Evolutionary conservation across 1,284 basidiomycete species (phyloP).

Genomic region (Tylopilus sp.): DNA sequence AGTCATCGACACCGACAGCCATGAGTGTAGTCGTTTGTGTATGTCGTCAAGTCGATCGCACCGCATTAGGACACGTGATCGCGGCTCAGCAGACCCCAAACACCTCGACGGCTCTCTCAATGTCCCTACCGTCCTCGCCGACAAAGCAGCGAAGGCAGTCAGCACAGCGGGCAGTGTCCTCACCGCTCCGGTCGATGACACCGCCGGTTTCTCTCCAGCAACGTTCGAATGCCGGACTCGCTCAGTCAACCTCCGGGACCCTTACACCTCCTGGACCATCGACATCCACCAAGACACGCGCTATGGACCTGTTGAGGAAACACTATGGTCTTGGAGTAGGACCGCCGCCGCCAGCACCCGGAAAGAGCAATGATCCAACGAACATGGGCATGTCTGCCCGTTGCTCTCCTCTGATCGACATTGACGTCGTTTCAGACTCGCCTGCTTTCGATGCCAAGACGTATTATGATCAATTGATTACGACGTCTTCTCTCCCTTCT

Average conservation of each 20-base stretch:
- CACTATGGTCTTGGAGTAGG: conserved; percentile 79
- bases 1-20: conserved; percentile 10
- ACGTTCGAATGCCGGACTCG: conserved; percentile 16
- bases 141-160: conserved; percentile 22
- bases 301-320: conserved; percentile 72
- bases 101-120: background rate
- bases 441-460: conserved; percentile 75
- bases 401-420: background rate
- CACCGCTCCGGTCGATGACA: conserved; percentile 27
- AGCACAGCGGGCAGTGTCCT: conserved; percentile 21
- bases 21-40: conserved; percentile 15
- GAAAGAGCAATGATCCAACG: conserved; percentile 66
- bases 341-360: conserved; percentile 57
- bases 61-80: conserved; percentile 25
- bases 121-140: conserved; percentile 20
- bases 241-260: conserved; percentile 19
- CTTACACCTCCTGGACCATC: conserved; percentile 22
- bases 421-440: conserved; percentile 52
- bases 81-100: conserved; percentile 8
- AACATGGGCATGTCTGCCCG: conserved; percentile 54
- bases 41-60: conserved; percentile 1
- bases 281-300: conserved; percentile 53
- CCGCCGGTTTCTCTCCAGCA: conserved; percentile 20
- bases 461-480: conserved; percentile 82
- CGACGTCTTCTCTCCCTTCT: conserved; percentile 67